Base-by-base conservation (phyloP, 2,329 filamentous ascomycete genomes). In the Claviceps sorghi region DNA sequence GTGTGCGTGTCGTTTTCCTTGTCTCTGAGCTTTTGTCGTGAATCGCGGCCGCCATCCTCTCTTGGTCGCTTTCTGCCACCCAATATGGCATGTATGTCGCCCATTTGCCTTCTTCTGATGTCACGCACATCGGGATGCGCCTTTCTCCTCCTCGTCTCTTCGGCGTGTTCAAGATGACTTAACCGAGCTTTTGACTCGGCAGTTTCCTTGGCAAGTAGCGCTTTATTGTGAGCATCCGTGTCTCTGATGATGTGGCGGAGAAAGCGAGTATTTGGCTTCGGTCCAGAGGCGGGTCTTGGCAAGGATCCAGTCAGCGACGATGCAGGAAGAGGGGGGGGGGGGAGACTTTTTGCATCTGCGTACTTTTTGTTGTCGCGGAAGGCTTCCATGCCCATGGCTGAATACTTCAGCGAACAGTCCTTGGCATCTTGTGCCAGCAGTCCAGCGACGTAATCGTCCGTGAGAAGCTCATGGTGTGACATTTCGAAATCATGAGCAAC, bases 261-360 rank as follows among this genome's bases (percentile, higher is more conserved):
- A 64, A 97, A 97, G 36, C 86, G 79, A 0, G 87, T 96, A 62
- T 98, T 97, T 3, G 91, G 90, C 64, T 91, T 96, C 1, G 87
- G 88, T 57, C 83, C 79, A 58, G 78, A 78, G 46, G 77, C 69
- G 53, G 82, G 79, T 61, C 80, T 88, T 67, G 54, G 5, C 36
- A 51, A 54, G 51, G 54, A 50, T 9, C 3, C 40, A 22, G 10
- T 49, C 22, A 51, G 42, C 45, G 29, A 3, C 9, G 42, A 6
- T 4, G 2, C 15, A 30, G 29, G 15, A 11, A 13, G 22, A 6
- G 44, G 22, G 29, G 22, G n/a, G 19, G 29, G 11, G 29, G 29
- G 17, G 10, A 17, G 8, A 36, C 10, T 26, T 9, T 17, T 7
- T 9, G 10, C 3, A 19, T 26, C 42, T 17, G 61, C 68, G 61